A percentile compares a stretch with the other conserved stretches of the same genome.
These are phyloP conservation scores for Crithidia brevicula DNA, from an alignment of 208 protist genomes.

Conservation along the genomic window DNA sequence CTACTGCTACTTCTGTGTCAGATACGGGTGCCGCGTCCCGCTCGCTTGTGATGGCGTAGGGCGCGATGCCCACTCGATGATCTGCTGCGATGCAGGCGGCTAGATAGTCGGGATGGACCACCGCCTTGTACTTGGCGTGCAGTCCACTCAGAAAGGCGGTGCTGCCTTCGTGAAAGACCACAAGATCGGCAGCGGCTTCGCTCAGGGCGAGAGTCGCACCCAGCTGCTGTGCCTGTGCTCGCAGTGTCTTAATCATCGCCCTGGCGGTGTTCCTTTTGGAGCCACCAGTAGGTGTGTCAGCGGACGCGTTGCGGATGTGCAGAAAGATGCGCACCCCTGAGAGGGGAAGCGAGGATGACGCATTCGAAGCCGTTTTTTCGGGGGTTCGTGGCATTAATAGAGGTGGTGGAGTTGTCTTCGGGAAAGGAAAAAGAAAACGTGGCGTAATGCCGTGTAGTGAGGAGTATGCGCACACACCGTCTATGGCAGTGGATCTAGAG, in stretches of 20 bases:
- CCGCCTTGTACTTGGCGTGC: conserved; percentile 35
- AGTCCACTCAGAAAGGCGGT: conserved; percentile 30
- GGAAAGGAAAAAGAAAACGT: too few relatives aligned
- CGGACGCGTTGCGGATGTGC: conserved; percentile 46
- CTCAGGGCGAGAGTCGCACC: conserved; percentile 66
- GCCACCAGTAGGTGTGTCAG: not conserved
- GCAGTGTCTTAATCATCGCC: conserved; percentile 17
- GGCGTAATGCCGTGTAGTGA: too few relatives aligned
- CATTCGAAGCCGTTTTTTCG: not conserved
- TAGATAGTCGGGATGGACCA: conserved; percentile 60
- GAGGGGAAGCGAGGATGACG: conserved; percentile 32
- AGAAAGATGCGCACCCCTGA: conserved; percentile 59
- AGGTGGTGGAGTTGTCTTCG: not conserved
- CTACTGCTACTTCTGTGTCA: not conserved
- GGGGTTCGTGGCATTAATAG: not conserved
- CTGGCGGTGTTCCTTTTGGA: conserved; percentile 16
- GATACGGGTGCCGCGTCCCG: too few relatives aligned
- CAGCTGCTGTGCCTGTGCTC: conserved; percentile 41
- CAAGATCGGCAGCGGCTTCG: conserved; percentile 49
- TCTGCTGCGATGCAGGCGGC: conserved; percentile 34
- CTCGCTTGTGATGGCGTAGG: too few relatives aligned
- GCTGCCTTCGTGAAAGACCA: conserved; percentile 60
- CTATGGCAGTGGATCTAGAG: too few relatives aligned
- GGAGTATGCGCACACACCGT: too few relatives aligned
- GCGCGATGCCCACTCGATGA: conserved; percentile 29